phyloP scores from a whole-genome alignment of 1,139 yeast genomes.

The Pneumocystis murina region DNA sequence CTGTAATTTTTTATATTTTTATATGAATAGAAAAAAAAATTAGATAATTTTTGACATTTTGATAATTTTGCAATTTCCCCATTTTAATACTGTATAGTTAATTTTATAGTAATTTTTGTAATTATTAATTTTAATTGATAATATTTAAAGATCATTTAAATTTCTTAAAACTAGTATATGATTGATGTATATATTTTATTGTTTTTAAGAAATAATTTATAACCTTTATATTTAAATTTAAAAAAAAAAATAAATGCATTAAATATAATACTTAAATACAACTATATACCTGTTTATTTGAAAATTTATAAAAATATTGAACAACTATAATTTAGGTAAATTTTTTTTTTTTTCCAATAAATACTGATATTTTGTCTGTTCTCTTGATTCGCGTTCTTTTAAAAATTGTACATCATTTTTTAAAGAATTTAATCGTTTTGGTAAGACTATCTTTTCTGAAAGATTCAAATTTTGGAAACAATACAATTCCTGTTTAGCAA shows the following conservation, averaged over 20 bases:
- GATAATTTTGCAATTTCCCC: too few relatives aligned
- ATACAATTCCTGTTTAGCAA: conserved; percentile 4
- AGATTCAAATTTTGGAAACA: conserved; percentile 3
- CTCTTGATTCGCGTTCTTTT: neutral
- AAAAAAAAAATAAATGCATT: too few relatives aligned
- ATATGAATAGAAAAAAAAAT: too few relatives aligned
- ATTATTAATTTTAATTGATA: neutral
- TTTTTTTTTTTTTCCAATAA: neutral
- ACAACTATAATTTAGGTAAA: neutral
- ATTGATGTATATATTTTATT: neutral
- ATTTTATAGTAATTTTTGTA: too few relatives aligned
- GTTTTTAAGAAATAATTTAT: neutral
- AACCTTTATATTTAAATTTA: too few relatives aligned
- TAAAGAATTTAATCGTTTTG: neutral
- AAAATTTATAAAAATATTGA: neutral
- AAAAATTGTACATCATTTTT: neutral
- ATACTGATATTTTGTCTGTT: neutral
- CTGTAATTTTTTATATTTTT: too few relatives aligned
- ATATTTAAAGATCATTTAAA: neutral
- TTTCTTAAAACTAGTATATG: neutral
- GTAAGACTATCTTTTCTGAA: neutral
- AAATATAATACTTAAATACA: too few relatives aligned
- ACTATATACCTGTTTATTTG: too few relatives aligned
- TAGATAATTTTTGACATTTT: too few relatives aligned
- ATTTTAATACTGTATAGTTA: too few relatives aligned